Evolutionary conservation across 345 rosid species (phyloP).

Genomic region (Gossypium arboreum): DNA sequence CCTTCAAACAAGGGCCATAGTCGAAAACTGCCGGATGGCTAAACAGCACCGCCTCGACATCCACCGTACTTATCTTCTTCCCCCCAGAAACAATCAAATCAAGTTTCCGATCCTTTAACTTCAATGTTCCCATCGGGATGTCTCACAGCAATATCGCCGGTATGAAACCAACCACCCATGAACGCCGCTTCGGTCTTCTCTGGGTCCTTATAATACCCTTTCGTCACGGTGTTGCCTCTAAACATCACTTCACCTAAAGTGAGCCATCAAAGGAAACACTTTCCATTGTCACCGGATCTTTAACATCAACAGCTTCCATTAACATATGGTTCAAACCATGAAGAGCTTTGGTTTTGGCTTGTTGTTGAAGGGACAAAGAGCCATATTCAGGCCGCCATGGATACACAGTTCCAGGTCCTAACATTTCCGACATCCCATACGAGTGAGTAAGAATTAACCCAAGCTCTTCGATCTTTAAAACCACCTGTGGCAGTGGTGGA

Average conservation of each 20-base stretch:
- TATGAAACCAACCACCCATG: not conserved
- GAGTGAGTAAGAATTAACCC: conserved; percentile 6
- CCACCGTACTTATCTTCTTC: not conserved
- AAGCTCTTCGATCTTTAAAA: not conserved
- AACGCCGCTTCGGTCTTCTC: not conserved
- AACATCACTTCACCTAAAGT: not conserved
- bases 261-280: not conserved
- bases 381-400: not conserved
- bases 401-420: not conserved
- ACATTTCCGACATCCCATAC: conserved; percentile 1
- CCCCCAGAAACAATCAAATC: not conserved
- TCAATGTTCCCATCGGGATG: not conserved
- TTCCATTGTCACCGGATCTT: not conserved
- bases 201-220: not conserved
- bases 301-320: conserved; percentile 1
- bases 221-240: not conserved
- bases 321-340: not conserved
- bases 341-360: not conserved
- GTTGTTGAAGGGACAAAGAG: not conserved
- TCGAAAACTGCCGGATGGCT: conserved; percentile 2
- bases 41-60: conserved; percentile 2
- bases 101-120: not conserved
- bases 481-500: not conserved
- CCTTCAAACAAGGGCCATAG: not conserved
- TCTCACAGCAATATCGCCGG: not conserved